Evolutionary conservation across 192 early-diverging fungal species (phyloP).

Genomic region (Powellomyces hirtus): DNA sequence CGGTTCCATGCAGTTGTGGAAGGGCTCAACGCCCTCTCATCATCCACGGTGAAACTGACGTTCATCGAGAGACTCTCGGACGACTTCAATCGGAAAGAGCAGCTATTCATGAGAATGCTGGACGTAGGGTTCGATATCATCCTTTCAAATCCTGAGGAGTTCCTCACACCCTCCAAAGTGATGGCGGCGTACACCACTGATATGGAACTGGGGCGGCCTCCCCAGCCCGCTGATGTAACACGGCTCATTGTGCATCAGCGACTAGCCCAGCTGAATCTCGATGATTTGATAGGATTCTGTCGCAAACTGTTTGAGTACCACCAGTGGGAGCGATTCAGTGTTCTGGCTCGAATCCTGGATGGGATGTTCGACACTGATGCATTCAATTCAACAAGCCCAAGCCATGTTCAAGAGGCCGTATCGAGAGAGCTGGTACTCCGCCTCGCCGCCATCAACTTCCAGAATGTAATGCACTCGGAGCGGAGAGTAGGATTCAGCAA

Average conservation of each 20-base stretch:
- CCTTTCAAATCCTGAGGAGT: constrained; percentile 17
- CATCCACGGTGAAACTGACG: not conserved
- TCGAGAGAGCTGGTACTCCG: constrained; percentile 30
- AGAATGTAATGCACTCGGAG: constrained; percentile 35
- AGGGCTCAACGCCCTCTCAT: constrained; percentile 11
- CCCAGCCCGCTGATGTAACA: constrained; percentile 17
- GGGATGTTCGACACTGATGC: constrained; percentile 3
- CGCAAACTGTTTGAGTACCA: constrained; percentile 23
- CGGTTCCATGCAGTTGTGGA: constrained; percentile 24
- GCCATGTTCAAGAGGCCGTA: not conserved
- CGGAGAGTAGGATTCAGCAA: constrained; percentile 37
- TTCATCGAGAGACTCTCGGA: constrained; percentile 10
- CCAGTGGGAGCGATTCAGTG: constrained; percentile 41
- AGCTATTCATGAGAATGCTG: constrained; percentile 23
- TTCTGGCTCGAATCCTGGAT: constrained; percentile 32
- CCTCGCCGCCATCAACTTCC: constrained; percentile 33
- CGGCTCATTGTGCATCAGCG: constrained; percentile 16
- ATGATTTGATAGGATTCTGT: constrained; percentile 29
- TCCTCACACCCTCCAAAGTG: constrained; percentile 1
- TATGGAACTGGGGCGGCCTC: constrained; percentile 23
- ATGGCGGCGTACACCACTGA: constrained; percentile 7
- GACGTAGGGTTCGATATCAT: constrained; percentile 41
- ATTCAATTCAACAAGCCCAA: not conserved
- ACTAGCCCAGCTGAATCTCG: constrained; percentile 15
- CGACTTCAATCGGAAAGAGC: constrained; percentile 5